Conservation (phyloP, 495 filamentous ascomycete genomes). For the Tirmania nivea region DNA sequence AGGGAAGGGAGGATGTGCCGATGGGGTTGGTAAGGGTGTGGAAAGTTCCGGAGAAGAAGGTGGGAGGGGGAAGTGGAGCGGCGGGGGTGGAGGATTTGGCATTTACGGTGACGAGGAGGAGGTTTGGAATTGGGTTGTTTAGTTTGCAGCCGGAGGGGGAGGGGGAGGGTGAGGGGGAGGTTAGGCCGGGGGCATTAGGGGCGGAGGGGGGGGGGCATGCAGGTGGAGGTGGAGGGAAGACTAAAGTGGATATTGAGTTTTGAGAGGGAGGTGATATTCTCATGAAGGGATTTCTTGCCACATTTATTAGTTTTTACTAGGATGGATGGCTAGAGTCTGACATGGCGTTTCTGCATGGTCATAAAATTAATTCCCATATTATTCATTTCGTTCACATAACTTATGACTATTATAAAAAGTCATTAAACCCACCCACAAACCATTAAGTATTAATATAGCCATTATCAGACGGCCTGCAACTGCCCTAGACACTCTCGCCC, state of each 20-base stretch:
- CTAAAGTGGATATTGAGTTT: constrained; percentile 53
- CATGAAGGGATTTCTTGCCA: no score
- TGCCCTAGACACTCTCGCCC: no score
- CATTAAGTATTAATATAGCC: no score
- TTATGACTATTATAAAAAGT: no score
- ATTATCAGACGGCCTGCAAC: no score
- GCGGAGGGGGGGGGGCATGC: constrained; percentile 21
- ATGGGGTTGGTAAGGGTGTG: constrained; percentile 74
- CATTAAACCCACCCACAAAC: no score
- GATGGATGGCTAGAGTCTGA: not conserved
- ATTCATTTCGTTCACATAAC: no score
- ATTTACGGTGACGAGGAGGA: constrained; percentile 67
- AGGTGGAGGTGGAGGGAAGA: constrained; percentile 23
- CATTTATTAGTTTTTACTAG: no score
- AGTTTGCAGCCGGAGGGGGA: constrained; percentile 75
- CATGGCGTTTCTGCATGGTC: not conserved
- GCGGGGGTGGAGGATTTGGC: constrained; percentile 57
- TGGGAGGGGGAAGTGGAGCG: constrained; percentile 55
- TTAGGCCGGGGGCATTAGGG: constrained; percentile 18
- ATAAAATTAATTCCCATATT: no score
- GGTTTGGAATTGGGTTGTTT: constrained; percentile 68
- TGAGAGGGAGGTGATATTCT: constrained; percentile 19
- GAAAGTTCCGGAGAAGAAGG: constrained; percentile 56
- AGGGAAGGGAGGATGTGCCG: constrained; percentile 40
- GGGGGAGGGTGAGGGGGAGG: constrained; percentile 53